Evolutionary conservation across 805 yeast genomes (phyloP).

Genomic region (Yamadazyma scolyti): DNA sequence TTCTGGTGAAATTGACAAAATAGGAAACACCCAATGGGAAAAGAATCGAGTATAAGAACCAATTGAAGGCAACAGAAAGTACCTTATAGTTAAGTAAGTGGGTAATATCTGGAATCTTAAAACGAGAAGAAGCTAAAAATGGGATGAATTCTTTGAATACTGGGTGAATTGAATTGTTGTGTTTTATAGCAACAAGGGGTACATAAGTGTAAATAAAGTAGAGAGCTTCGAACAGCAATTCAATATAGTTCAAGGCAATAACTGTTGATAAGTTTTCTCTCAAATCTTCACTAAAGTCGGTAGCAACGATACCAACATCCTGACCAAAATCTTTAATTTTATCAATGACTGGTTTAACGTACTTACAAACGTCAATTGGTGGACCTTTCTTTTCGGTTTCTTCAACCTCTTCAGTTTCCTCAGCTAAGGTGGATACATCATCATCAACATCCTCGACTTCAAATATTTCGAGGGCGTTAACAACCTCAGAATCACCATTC

Average conservation of each 20-base stretch:
- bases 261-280: constrained; percentile 37
- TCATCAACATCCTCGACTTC: constrained; percentile 24
- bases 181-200: constrained; percentile 31
- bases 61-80: constrained; percentile 30
- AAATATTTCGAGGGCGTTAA: constrained; percentile 13
- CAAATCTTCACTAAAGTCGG: constrained; percentile 32
- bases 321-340: constrained; percentile 31
- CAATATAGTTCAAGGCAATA: constrained; percentile 33
- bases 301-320: constrained; percentile 29
- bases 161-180: constrained; percentile 34
- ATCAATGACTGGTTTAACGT: constrained; percentile 36
- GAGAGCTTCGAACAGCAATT: constrained; percentile 22
- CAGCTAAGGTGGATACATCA: constrained; percentile 12
- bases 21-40: constrained; percentile 44
- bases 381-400: constrained; percentile 37
- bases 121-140: constrained; percentile 15
- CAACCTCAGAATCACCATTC: constrained; percentile 17
- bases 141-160: constrained; percentile 30
- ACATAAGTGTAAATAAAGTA: constrained; percentile 30
- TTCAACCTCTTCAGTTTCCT: constrained; percentile 20
- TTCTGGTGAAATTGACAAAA: constrained; percentile 50
- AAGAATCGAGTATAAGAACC: constrained; percentile 39
- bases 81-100: constrained; percentile 26
- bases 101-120: constrained; percentile 28
- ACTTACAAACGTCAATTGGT: constrained; percentile 34